Evolutionary conservation across 176 grass and related monocot species (phyloP).

Genomic region (Chrysopogon serrulatus): DNA sequence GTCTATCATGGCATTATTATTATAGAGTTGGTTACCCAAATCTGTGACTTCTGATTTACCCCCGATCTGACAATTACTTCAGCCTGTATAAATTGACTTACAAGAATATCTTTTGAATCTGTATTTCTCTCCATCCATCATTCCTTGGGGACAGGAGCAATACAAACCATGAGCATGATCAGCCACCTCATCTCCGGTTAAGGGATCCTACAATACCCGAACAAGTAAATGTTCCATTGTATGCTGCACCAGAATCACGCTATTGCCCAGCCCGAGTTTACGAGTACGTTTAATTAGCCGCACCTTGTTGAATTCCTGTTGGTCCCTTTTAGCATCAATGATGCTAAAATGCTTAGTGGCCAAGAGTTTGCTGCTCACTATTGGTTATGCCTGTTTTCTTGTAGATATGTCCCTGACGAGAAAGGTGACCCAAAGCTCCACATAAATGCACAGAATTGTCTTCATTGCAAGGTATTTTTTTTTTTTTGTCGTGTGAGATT

Average conservation of each 20-base stretch:
- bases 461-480: slow-evolving; percentile 83
- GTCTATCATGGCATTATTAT: not conserved
- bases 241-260: slow-evolving; percentile 74
- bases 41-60: not conserved
- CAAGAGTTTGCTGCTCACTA: not conserved
- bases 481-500: not conserved
- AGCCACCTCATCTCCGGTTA: slow-evolving; percentile 86
- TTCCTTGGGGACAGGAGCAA: slow-evolving; percentile 73
- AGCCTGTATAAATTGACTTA: not conserved
- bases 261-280: slow-evolving; percentile 97
- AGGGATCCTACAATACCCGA: slow-evolving; percentile 66
- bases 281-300: slow-evolving; percentile 55
- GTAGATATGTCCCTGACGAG: slow-evolving; percentile 73
- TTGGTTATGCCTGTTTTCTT: not conserved
- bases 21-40: not conserved
- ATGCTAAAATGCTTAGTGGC: not conserved
- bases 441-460: slow-evolving; percentile 96
- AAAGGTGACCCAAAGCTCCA: slow-evolving; percentile 70
- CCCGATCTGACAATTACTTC: not conserved
- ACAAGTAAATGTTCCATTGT: slow-evolving; percentile 71
- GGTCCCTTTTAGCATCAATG: not conserved
- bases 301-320: not conserved
- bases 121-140: not conserved
- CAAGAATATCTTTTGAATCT: not conserved
- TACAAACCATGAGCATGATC: slow-evolving; percentile 98